phyloP scores from a whole-genome alignment of 2,329 filamentous ascomycete species.

The Alternaria incomplexa region DNA sequence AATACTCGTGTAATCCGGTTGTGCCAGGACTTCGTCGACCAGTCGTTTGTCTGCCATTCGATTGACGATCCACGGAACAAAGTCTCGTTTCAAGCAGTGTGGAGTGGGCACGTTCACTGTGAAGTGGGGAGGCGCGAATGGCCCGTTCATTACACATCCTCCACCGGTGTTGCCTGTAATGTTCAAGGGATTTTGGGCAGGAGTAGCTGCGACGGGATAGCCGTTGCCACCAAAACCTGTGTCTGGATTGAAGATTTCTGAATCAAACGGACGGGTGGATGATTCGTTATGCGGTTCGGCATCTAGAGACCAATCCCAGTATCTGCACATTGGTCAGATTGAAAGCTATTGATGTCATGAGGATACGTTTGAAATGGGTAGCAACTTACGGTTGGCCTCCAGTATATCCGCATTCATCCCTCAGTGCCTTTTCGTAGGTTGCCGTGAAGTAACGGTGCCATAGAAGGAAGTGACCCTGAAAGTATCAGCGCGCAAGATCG shows the following conservation, averaged over 20 bases:
- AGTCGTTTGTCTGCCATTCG: constrained; percentile 19
- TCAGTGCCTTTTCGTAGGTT: constrained; percentile 29
- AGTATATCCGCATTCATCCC: constrained; percentile 27
- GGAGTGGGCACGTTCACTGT: constrained; percentile 28
- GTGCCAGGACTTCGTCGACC: constrained; percentile 31
- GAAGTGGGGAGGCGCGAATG: constrained; percentile 31
- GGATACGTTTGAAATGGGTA: not conserved
- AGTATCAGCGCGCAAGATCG: not conserved
- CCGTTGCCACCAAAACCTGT: constrained; percentile 47
- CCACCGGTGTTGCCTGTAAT: constrained; percentile 40
- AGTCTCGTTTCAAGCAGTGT: constrained; percentile 41
- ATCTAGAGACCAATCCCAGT: constrained; percentile 43
- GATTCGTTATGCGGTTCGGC: constrained; percentile 18
- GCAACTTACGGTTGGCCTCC: constrained; percentile 21
- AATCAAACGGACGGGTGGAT: constrained; percentile 17
- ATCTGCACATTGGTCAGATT: constrained; percentile 22
- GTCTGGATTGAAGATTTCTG: constrained; percentile 24
- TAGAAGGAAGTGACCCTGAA: constrained; percentile 23
- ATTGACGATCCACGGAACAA: constrained; percentile 33
- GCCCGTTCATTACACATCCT: constrained; percentile 42
- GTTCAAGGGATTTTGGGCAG: constrained; percentile 31
- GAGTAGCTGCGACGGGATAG: constrained; percentile 29
- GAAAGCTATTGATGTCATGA: not conserved
- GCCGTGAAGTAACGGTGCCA: constrained; percentile 32
- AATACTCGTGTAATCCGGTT: constrained; percentile 38